Evolutionary conservation across 2,329 filamentous ascomycete species (phyloP).

Genomic region (Teratosphaeriaceae sp.): DNA sequence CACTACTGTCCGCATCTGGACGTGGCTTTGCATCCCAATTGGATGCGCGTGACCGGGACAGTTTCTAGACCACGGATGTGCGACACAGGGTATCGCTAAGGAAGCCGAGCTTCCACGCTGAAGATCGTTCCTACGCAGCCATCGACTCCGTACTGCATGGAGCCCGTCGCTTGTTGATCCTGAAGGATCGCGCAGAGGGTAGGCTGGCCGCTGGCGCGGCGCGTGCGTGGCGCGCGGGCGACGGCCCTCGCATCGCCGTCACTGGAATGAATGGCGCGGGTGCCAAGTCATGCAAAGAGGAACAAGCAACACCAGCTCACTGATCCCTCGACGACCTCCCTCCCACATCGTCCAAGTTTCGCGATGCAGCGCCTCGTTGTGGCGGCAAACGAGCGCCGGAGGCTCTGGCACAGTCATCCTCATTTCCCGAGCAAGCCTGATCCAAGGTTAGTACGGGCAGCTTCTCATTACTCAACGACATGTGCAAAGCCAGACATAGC

Average conservation of each 20-base stretch:
- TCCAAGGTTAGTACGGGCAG: too few relatives aligned
- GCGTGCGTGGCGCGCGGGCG: neutral
- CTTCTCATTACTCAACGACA: too few relatives aligned
- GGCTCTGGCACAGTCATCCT: neutral
- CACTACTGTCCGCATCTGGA: too few relatives aligned
- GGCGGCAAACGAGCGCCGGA: neutral
- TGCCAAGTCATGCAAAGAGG: neutral
- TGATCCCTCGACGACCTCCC: neutral
- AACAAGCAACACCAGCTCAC: neutral
- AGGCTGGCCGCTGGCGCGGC: neutral
- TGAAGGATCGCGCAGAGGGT: neutral
- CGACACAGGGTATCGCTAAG: too few relatives aligned
- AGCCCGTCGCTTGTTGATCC: neutral
- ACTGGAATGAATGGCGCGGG: neutral
- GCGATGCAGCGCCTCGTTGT: neutral
- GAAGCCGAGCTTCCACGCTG: neutral
- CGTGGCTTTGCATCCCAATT: too few relatives aligned
- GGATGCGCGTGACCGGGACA: too few relatives aligned
- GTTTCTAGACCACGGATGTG: too few relatives aligned
- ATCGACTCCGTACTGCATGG: neutral
- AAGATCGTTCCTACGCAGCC: too few relatives aligned
- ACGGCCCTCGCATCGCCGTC: neutral
- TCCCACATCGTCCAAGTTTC: neutral
- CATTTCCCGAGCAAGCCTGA: neutral
- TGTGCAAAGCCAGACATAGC: too few relatives aligned